Conservation (phyloP, 2,329 filamentous ascomycete species). For the Drechslerella stenobrocha region DNA sequence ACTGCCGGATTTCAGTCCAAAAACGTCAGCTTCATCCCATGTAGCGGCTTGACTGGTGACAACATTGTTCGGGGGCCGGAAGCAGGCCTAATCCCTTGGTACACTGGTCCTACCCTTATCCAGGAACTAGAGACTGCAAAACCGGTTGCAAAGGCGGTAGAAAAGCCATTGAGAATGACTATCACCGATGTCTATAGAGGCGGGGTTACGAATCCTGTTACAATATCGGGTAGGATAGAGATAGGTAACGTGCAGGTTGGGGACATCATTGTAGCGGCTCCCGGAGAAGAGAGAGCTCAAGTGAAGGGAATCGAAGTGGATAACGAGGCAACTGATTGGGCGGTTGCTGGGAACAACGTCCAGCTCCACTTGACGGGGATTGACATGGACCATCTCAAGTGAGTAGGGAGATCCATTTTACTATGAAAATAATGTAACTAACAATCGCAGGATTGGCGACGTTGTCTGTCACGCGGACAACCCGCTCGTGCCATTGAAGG, state of each 20-base stretch:
- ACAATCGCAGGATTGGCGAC: constrained; percentile 69
- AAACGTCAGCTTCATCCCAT: constrained; percentile 83
- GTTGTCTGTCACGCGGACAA: constrained; percentile 73
- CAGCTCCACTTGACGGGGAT: constrained; percentile 82
- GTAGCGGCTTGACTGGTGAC: constrained; percentile 84
- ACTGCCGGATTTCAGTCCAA: constrained; percentile 79
- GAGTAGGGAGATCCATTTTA: constrained; percentile 37
- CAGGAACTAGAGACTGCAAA: constrained; percentile 83
- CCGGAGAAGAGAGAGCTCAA: constrained; percentile 76
- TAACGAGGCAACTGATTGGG: constrained; percentile 76
- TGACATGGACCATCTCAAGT: constrained; percentile 73
- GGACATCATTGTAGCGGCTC: constrained; percentile 76
- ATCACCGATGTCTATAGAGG: constrained; percentile 84
- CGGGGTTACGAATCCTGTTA: constrained; percentile 77
- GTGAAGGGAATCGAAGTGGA: constrained; percentile 82
- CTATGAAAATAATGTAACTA: too few species aligned
- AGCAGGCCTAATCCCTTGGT: constrained; percentile 68
- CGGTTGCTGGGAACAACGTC: constrained; percentile 86
- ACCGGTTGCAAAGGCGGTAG: constrained; percentile 69
- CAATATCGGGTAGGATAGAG: constrained; percentile 82
- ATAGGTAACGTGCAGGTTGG: constrained; percentile 81
- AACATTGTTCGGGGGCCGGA: constrained; percentile 71
- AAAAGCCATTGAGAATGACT: constrained; percentile 80
- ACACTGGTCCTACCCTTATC: constrained; percentile 75
- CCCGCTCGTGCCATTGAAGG: constrained; percentile 71